Base-by-base conservation (phyloP, 2,329 filamentous ascomycete species). In the Claviceps sp. region DNA sequence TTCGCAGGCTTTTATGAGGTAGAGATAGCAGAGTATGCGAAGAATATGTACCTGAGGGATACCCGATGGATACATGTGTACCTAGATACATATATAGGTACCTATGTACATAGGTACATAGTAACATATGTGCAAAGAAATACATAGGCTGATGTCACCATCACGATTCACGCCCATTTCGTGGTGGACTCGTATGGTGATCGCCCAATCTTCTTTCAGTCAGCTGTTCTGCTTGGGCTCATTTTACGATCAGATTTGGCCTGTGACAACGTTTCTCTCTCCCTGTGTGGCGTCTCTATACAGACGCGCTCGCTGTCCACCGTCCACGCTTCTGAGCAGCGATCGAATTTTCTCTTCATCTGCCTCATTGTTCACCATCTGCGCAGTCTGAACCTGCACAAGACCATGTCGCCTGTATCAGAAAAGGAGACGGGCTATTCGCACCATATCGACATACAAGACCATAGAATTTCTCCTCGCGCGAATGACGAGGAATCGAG, bases 401-500 rank as follows among this genome's bases (percentile, higher is more conserved):
- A 30, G 11, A 47, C n/a, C 22, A 56, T 52, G 48, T 49, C 52
- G 5, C 63, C 73, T 41, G 64, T 63, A 48, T 63, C 71, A 41
- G 55, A 64, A 47, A 66, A 66, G 40, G 71, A 67, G 62, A 62
- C 64, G 56, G 57, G 57, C 60, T 66, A 63, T 56, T 65, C 62
- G 59, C 65, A 59, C 62, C 76, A 74, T 59, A 74, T 79, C 61
- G 74, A 77, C 55, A 68, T 77, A 50, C 67, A 70, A 19, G 70
- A 74, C 53, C 69, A 73, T 48, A 59, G 68, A 48, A 61, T 63
- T 22, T 64, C 68, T 5, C 66, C 70, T 7, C 64, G 60, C 16
- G 61, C 64, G 51, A 43, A 50, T 16, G 70, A 75, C 5, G 69
- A 63, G 50, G 68, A 73, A 52, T 58, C 67, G 16, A 77, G 73